phyloP scores from a whole-genome alignment of 768 basidiomycete genomes.

The Candolleomyces eurysporus region DNA sequence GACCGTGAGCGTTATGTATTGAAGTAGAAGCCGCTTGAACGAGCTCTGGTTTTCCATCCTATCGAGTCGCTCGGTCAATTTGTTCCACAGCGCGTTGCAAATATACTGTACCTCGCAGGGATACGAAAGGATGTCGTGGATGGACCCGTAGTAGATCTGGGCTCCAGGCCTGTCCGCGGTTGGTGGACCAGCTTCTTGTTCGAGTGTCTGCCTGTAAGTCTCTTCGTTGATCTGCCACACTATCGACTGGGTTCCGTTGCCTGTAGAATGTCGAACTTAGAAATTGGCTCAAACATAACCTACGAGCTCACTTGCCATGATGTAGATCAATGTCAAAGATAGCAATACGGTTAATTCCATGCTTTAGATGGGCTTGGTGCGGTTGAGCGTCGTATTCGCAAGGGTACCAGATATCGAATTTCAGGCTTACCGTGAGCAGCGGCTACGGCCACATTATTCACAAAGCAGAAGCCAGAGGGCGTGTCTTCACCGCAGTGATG shows the following conservation, averaged over 20 bases:
- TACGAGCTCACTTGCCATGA: slow-evolving; percentile 53
- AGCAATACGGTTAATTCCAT: slow-evolving; percentile 74
- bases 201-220: slow-evolving; percentile 66
- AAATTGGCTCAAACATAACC: not conserved
- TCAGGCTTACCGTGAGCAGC: slow-evolving; percentile 77
- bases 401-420: not conserved
- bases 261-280: slow-evolving; percentile 31
- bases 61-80: not conserved
- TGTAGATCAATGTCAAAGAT: slow-evolving; percentile 94
- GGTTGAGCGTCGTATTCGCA: slow-evolving; percentile 61
- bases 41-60: slow-evolving; percentile 79
- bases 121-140: slow-evolving; percentile 92
- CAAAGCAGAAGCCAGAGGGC: slow-evolving; percentile 92
- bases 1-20: slow-evolving; percentile 78
- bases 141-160: slow-evolving; percentile 81
- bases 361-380: slow-evolving; percentile 69
- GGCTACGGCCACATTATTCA: slow-evolving; percentile 89
- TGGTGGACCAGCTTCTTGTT: slow-evolving; percentile 42
- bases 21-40: slow-evolving; percentile 87
- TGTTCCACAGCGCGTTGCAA: not conserved
- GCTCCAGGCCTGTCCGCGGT: slow-evolving; percentile 39
- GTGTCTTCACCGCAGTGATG: slow-evolving; percentile 92
- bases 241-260: slow-evolving; percentile 93
- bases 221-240: slow-evolving; percentile 92
- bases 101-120: slow-evolving; percentile 73